phyloP scores from a whole-genome alignment of 2,329 filamentous ascomycete species.

The Allantophomopsis cytisporea region DNA sequence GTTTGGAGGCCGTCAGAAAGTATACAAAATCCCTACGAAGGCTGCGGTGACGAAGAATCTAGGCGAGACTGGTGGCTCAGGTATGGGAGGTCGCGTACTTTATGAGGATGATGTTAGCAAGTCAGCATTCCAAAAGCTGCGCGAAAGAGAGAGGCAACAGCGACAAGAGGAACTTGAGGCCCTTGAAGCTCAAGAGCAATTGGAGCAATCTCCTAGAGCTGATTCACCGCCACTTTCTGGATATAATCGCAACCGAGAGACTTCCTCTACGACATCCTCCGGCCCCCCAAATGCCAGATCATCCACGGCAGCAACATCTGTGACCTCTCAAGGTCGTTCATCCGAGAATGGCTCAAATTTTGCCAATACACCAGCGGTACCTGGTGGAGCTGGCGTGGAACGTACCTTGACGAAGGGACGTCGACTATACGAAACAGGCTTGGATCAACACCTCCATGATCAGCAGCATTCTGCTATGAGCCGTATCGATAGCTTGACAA shows the following conservation, averaged over 20 bases:
- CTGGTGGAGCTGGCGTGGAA: constrained; percentile 34
- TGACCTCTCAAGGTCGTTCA: constrained; percentile 56
- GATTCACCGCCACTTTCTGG: constrained; percentile 44
- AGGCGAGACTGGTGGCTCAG: constrained; percentile 21
- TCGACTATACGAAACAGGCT: constrained; percentile 70
- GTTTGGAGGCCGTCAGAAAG: constrained; percentile 91
- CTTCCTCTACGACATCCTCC: constrained; percentile 72
- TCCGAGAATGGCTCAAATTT: constrained; percentile 36
- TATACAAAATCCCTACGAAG: constrained; percentile 67
- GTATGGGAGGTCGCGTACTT: constrained; percentile 51
- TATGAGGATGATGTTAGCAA: constrained; percentile 80
- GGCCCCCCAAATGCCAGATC: constrained; percentile 53
- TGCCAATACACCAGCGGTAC: constrained; percentile 19
- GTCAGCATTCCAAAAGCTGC: constrained; percentile 73
- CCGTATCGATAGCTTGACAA: constrained; percentile 67
- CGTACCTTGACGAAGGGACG: constrained; percentile 56
- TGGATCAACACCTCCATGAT: constrained; percentile 68
- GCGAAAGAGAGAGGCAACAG: constrained; percentile 26
- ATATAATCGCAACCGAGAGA: constrained; percentile 68
- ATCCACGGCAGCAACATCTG: constrained; percentile 80
- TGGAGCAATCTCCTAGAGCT: constrained; percentile 26
- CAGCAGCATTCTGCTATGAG: constrained; percentile 65
- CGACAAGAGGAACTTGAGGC: constrained; percentile 35
- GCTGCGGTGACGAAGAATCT: constrained; percentile 27
- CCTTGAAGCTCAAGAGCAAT: constrained; percentile 24